phyloP scores from a whole-genome alignment of 495 filamentous ascomycete species.

The Neurospora tetraspora region DNA sequence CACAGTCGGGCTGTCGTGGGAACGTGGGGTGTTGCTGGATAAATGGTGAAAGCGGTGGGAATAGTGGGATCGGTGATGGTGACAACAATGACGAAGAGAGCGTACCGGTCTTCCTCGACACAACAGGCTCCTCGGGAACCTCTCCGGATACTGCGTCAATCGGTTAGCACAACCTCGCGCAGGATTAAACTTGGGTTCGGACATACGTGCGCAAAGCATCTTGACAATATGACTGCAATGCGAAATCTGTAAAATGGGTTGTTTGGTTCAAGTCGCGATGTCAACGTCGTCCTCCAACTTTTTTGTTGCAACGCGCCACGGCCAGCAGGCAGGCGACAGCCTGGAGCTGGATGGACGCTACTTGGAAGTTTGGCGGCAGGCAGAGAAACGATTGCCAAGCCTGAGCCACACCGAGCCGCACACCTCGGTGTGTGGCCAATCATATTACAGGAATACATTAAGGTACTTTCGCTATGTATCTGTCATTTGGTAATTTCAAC shows the following conservation, averaged over 20 bases:
- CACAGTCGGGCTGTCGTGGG: not conserved
- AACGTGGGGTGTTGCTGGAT: not conserved
- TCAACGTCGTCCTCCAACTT: constrained; percentile 10
- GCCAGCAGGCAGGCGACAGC: not conserved
- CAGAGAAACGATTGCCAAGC: not conserved
- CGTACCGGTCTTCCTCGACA: constrained; percentile 86
- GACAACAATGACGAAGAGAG: not conserved
- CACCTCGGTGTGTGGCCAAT: not conserved
- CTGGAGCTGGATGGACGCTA: not conserved
- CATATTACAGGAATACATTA: not conserved
- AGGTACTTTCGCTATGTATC: not conserved
- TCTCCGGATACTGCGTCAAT: constrained; percentile 76
- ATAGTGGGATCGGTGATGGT: not conserved
- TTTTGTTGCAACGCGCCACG: constrained; percentile 5
- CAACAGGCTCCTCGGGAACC: constrained; percentile 88
- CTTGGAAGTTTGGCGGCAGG: not conserved
- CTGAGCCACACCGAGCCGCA: not conserved
- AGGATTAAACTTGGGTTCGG: too few species aligned
- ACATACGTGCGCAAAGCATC: constrained; percentile 67
- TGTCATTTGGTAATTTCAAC: not conserved
- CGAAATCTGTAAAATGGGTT: not conserved
- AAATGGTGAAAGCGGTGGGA: not conserved
- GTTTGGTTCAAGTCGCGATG: not conserved
- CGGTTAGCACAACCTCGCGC: constrained; percentile 7
- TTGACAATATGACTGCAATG: constrained; percentile 7